Percentiles rank a stretch among this genome's conserved stretches.
These are phyloP conservation scores for Alternaria triticimaculans DNA, from an alignment of 2,329 filamentous ascomycete species.

Conservation along the genomic window DNA sequence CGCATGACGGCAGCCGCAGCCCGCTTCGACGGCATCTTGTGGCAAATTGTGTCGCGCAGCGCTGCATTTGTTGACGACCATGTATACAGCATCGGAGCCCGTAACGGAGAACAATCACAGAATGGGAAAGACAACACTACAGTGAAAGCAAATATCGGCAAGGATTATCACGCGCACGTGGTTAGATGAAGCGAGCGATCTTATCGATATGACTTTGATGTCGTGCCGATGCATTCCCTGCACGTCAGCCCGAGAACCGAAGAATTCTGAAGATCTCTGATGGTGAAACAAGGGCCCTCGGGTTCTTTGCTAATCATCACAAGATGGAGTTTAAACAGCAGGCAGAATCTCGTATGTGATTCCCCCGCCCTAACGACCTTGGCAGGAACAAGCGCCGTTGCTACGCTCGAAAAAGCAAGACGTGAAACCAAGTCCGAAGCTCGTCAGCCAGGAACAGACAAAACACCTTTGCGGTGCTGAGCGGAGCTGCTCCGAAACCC, in stretches of 20 bases:
- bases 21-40: neutral
- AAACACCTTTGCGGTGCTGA: slow-evolving; percentile 21
- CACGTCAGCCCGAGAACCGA: neutral
- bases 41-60: neutral
- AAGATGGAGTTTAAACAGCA: slow-evolving; percentile 1
- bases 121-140: neutral
- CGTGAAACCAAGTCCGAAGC: slow-evolving; percentile 31
- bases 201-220: slow-evolving; percentile 18
- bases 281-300: slow-evolving; percentile 17
- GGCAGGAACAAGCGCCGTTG: slow-evolving; percentile 29
- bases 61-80: neutral
- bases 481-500: slow-evolving; percentile 19
- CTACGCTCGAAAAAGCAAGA: slow-evolving; percentile 21
- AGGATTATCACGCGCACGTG: slow-evolving; percentile 14
- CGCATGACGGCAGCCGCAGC: neutral
- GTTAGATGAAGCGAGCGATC: slow-evolving; percentile 13
- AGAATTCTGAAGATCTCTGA: slow-evolving; percentile 1
- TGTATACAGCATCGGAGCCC: neutral
- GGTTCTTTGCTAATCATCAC: slow-evolving; percentile 9
- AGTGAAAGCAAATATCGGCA: slow-evolving; percentile 3
- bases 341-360: slow-evolving; percentile 6
- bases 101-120: neutral
- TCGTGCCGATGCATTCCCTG: neutral
- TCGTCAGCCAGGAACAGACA: slow-evolving; percentile 23
- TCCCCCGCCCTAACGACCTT: slow-evolving; percentile 6